Percentiles rank a stretch among this genome's conserved stretches.
Conservation (phyloP, 1,284 basidiomycete genomes). For the Chalciporus sp. region DNA sequence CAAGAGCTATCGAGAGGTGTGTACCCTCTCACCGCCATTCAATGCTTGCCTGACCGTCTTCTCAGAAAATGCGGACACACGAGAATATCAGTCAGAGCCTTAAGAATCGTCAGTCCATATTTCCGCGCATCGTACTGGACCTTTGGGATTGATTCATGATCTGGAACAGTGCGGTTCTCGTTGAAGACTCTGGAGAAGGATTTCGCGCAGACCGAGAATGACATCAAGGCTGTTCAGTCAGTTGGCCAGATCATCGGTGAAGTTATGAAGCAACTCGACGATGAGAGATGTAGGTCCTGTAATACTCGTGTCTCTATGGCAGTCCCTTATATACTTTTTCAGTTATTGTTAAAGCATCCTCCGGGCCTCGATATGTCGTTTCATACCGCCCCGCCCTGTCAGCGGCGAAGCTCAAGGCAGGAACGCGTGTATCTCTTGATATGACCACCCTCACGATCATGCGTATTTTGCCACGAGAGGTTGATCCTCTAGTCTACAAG, state of each 20-base stretch:
- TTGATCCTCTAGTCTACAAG: constrained; percentile 98
- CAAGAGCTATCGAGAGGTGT: constrained; percentile 67
- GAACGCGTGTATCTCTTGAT: constrained; percentile 95
- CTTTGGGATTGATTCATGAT: constrained; percentile 1
- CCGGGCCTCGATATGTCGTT: constrained; percentile 98
- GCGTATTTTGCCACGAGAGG: constrained; percentile 96
- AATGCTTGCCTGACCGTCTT: constrained; percentile 12
- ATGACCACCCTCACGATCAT: constrained; percentile 99
- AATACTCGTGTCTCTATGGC: not conserved
- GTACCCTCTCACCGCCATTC: constrained; percentile 8
- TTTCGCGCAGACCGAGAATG: constrained; percentile 96
- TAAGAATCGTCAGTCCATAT: constrained; percentile 73
- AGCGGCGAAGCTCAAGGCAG: constrained; percentile 91
- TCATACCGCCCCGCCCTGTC: constrained; percentile 94
- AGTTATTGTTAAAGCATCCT: constrained; percentile 99
- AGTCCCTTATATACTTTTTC: constrained; percentile 5
- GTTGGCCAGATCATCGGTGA: constrained; percentile 99
- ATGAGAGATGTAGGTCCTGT: constrained; percentile 84
- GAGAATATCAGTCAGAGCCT: constrained; percentile 81
- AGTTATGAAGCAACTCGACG: constrained; percentile 98
- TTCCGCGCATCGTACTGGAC: not conserved
- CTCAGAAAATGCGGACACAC: constrained; percentile 89
- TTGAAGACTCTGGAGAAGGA: constrained; percentile 88
- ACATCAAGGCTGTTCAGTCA: constrained; percentile 98
- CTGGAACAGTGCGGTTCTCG: constrained; percentile 69